Percentiles rank a stretch among this genome's conserved stretches.
phyloP scores from a whole-genome alignment of 1,284 basidiomycete genomes.

The Pisolithus thermaeus region DNA sequence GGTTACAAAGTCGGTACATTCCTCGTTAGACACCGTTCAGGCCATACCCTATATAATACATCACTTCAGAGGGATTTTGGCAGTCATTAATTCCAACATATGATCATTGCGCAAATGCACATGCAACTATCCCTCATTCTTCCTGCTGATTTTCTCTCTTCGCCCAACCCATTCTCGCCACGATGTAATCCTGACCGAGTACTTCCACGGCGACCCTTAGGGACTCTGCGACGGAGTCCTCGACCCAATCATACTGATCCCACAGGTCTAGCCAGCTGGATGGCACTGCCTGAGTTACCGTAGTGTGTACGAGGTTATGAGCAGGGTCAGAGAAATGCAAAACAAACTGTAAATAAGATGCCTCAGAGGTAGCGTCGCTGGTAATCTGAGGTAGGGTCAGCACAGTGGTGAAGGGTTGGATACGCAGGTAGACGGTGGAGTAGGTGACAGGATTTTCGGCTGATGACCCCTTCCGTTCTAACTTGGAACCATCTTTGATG shows the following conservation, averaged over 20 bases:
- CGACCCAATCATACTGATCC: conserved; percentile 94
- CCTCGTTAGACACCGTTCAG: neutral
- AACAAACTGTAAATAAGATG: conserved; percentile 77
- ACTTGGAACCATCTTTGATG: conserved; percentile 54
- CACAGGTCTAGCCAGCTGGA: conserved; percentile 79
- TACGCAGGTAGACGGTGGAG: conserved; percentile 88
- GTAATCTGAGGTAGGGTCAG: conserved; percentile 38
- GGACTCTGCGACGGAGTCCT: conserved; percentile 84
- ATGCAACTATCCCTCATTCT: conserved; percentile 9
- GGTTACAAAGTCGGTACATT: conserved; percentile 27
- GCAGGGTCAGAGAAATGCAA: conserved; percentile 78
- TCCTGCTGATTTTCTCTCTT: conserved; percentile 17
- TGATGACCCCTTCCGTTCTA: conserved; percentile 35
- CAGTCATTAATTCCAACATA: conserved; percentile 8
- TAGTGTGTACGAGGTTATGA: conserved; percentile 72
- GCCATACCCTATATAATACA: conserved; percentile 10
- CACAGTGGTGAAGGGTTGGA: conserved; percentile 79
- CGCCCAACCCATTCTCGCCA: conserved; percentile 74
- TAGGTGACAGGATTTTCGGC: conserved; percentile 75
- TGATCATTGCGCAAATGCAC: conserved; percentile 8
- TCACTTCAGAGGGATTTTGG: conserved; percentile 1
- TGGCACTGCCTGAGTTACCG: conserved; percentile 78
- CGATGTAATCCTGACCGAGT: conserved; percentile 84
- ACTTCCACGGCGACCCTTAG: conserved; percentile 79
- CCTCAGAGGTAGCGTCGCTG: conserved; percentile 19